phyloP scores from a whole-genome alignment of 2,329 filamentous ascomycete genomes.

The Penicillium sp. region DNA sequence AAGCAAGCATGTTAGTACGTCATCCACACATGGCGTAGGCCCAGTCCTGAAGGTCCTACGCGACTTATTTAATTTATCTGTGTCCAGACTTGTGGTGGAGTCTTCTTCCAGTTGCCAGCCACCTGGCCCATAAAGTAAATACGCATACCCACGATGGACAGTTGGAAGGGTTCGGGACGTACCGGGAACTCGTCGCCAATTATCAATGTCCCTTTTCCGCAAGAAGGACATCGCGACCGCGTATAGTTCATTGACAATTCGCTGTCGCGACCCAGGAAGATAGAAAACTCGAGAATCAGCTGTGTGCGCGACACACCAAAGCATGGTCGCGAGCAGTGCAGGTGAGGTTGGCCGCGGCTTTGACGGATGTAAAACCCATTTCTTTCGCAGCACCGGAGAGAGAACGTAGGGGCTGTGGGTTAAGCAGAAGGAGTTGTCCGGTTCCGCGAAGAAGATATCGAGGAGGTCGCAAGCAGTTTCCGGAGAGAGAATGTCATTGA shows the following conservation, averaged over 20 bases:
- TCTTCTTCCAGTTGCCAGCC: slow-evolving; percentile 3
- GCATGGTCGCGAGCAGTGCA: slow-evolving; percentile 53
- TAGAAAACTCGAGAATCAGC: slow-evolving; percentile 52
- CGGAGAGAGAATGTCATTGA: slow-evolving; percentile 47
- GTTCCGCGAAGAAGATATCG: slow-evolving; percentile 53
- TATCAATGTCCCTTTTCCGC: slow-evolving; percentile 32
- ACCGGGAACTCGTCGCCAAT: slow-evolving; percentile 16
- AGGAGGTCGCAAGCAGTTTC: slow-evolving; percentile 53
- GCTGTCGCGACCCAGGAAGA: slow-evolving; percentile 41
- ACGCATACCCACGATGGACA: no score
- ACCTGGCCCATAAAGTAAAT: neutral
- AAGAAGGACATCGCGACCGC: slow-evolving; percentile 20
- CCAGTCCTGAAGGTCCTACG: neutral
- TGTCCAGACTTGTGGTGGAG: neutral
- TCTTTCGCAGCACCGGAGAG: slow-evolving; percentile 52
- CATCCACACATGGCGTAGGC: slow-evolving; percentile 34
- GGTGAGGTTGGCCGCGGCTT: slow-evolving; percentile 50
- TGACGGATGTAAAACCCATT: slow-evolving; percentile 48
- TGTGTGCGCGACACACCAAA: slow-evolving; percentile 56
- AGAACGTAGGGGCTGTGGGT: slow-evolving; percentile 57
- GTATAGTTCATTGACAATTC: slow-evolving; percentile 34
- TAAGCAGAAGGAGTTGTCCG: slow-evolving; percentile 44
- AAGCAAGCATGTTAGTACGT: slow-evolving; percentile 52
- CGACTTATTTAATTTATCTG: neutral
- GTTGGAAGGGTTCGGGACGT: neutral